These are phyloP conservation scores for Saccharum spontaneum DNA, from an alignment of 176 grass and related monocot genomes.

Conservation along the genomic window DNA sequence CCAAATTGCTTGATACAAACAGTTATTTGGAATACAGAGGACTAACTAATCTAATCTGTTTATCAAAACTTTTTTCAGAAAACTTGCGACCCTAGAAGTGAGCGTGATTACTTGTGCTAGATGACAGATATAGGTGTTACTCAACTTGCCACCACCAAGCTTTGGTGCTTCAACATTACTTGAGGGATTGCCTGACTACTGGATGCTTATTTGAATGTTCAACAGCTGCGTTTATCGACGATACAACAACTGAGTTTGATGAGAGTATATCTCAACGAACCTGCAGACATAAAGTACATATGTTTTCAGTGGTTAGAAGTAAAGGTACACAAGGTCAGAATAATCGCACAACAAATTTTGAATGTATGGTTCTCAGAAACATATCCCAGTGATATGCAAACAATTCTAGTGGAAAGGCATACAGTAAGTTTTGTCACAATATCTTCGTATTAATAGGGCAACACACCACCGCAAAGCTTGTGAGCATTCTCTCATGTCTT, in stretches of 20 bases:
- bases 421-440: background rate
- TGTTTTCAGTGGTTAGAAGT: slow-evolving; percentile 4
- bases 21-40: background rate
- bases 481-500: no score
- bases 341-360: background rate
- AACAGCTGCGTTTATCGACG: slow-evolving; percentile 2
- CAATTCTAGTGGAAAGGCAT: background rate
- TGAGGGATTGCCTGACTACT: background rate
- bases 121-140: background rate
- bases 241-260: slow-evolving; percentile 42
- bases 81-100: background rate
- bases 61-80: background rate
- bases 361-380: background rate
- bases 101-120: background rate
- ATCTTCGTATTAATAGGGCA: no score
- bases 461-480: no score
- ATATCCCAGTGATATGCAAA: background rate
- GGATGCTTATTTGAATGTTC: slow-evolving; percentile 16
- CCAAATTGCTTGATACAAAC: background rate
- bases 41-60: background rate
- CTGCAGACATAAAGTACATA: slow-evolving; percentile 32
- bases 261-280: slow-evolving; percentile 57
- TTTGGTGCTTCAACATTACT: slow-evolving; percentile 16
- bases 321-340: background rate
- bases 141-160: slow-evolving; percentile 33